Evolutionary conservation across 805 yeast species (phyloP).

Genomic region (Metschnikowia vanudenii): DNA sequence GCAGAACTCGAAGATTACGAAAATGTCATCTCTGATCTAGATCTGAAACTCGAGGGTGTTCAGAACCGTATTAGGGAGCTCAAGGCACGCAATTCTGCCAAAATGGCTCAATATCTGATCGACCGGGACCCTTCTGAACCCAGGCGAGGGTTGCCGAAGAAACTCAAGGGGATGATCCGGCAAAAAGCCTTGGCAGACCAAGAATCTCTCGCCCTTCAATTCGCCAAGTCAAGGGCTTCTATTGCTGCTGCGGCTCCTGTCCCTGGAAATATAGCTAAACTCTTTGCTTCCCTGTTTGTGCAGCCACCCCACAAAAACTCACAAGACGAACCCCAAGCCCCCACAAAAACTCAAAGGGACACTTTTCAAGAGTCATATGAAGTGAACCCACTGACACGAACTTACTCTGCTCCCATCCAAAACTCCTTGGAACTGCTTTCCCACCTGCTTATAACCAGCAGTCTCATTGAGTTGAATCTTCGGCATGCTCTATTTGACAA

Average conservation of each 20-base stretch:
- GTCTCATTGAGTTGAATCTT: conserved; percentile 32
- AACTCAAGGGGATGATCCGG: not conserved
- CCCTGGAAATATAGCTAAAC: conserved; percentile 11
- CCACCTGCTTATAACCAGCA: conserved; percentile 24
- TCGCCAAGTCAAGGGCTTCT: conserved; percentile 1
- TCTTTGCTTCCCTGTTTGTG: not conserved
- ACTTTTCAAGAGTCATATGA: too few relatives aligned
- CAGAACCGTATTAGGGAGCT: conserved; percentile 11
- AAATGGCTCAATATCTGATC: not conserved
- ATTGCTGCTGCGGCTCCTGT: not conserved
- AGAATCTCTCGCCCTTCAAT: conserved; percentile 1
- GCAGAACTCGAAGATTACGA: conserved; percentile 17
- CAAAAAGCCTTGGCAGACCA: conserved; percentile 1
- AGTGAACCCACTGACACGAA: not conserved
- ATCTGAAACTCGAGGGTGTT: conserved; percentile 12
- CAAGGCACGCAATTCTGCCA: conserved; percentile 5
- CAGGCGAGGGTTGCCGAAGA: not conserved
- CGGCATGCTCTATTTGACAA: conserved; percentile 19
- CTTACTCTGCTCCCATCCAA: conserved; percentile 21
- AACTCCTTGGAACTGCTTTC: conserved; percentile 25
- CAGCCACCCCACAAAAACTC: not conserved
- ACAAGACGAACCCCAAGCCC: too few relatives aligned
- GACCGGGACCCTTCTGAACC: not conserved
- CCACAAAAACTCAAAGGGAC: too few relatives aligned
- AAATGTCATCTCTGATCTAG: conserved; percentile 17